phyloP scores from a whole-genome alignment of 768 basidiomycete genomes.

The Amanita subjunquillea region DNA sequence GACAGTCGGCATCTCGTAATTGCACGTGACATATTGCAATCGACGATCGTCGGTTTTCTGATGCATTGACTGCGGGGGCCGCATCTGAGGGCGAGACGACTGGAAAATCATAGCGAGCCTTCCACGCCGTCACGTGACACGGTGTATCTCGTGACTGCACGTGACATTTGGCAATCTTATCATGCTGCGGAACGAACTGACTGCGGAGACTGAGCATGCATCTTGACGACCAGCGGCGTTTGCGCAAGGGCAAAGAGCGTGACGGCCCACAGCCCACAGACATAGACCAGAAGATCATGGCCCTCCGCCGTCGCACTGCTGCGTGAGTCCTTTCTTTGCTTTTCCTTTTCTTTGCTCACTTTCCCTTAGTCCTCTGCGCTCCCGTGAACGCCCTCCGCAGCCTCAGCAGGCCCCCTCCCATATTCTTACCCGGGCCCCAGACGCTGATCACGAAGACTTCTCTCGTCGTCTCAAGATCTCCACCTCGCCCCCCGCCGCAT shows the following conservation, averaged over 20 bases:
- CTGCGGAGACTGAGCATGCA: slow-evolving; percentile 15
- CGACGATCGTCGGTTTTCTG: neutral
- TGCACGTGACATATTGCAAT: neutral
- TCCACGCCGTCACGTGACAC: no score
- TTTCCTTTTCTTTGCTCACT: neutral
- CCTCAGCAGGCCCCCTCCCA: slow-evolving; percentile 22
- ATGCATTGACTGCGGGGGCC: no score
- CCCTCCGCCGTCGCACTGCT: slow-evolving; percentile 56
- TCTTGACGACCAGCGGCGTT: slow-evolving; percentile 13
- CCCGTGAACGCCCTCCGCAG: neutral
- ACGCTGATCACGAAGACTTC: slow-evolving; percentile 66
- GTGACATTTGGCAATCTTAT: neutral
- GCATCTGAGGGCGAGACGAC: no score
- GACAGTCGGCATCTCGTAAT: no score
- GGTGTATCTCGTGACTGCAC: no score
- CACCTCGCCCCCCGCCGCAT: slow-evolving; percentile 24
- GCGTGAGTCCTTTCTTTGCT: slow-evolving; percentile 26
- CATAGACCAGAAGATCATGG: slow-evolving; percentile 50
- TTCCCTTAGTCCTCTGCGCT: neutral
- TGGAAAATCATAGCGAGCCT: no score
- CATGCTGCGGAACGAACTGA: slow-evolving; percentile 13
- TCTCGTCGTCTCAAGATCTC: slow-evolving; percentile 65
- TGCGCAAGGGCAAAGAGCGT: slow-evolving; percentile 33
- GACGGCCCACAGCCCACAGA: slow-evolving; percentile 34
- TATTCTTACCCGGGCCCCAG: slow-evolving; percentile 26